Evolutionary conservation across 169 alveolate species (phyloP).

Genomic region (Plasmodium coatneyi): DNA sequence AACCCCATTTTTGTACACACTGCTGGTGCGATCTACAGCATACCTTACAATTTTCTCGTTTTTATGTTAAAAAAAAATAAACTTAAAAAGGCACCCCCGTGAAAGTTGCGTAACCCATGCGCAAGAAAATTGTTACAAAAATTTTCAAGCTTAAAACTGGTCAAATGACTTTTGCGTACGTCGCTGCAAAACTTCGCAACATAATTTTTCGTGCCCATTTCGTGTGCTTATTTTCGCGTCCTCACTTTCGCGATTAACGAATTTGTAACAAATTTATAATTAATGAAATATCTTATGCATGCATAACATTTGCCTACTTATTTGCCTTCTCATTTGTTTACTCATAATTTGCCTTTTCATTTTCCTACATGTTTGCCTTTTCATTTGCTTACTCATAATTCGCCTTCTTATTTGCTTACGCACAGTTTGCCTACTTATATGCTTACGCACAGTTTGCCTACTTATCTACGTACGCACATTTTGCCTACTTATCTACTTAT

Average conservation of each 20-base stretch:
- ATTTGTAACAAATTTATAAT: neutral
- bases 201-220: neutral
- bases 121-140: neutral
- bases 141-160: neutral
- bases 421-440: neutral
- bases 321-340: neutral
- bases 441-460: no score
- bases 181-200: neutral
- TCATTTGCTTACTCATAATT: neutral
- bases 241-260: neutral
- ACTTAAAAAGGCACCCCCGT: neutral
- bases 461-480: no score
- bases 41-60: neutral
- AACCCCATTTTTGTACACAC: neutral
- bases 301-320: neutral
- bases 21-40: neutral
- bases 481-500: neutral
- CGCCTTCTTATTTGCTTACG: neutral
- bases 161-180: neutral
- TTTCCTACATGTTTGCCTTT: neutral
- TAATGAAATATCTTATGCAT: neutral
- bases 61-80: neutral
- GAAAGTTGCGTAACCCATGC: neutral
- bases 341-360: neutral
- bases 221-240: neutral